Evolutionary conservation across 2,329 filamentous ascomycete species (phyloP), one percentile per base, ranked within the genome.

Genomic region (Bipolaris victoriae): DNA sequence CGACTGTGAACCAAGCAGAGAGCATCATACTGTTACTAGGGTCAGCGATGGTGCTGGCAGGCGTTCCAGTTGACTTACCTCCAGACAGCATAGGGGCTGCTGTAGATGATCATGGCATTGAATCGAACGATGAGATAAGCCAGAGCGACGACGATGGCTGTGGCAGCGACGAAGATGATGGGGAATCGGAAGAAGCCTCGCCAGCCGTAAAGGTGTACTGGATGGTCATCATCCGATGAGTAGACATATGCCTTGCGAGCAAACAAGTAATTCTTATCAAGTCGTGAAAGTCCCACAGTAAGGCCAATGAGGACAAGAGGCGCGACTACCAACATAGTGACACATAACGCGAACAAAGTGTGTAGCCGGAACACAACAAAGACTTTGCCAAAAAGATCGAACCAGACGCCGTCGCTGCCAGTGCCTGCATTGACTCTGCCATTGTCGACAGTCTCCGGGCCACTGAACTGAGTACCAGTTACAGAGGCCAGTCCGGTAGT

Each of bases 61-160:
- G 9, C 3, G 16, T 20, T 20, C 15, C 16, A 20, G 29, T 16
- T 41, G 22, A 66, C 67, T 41, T 69, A 78, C 75, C 74, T 77
- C 91, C 92, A 96, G 70, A 97, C 89, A 5, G 90, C 83, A 73
- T 95, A 98, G 46, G 88, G 84, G 67, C 90, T 96, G 77, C 91
- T 93, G 78, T 97, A 95, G n/a, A 95, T 81, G 67, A 98, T 92
- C 67, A 91, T 85, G 1, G 94, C 92, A 71, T 98, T 98, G 71
- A 94, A 79, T 75, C 95, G 96, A 36, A 86, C 85, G 40, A 96
- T 69, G 49, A 98, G 77, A 65, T 90, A 90, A 1, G 90, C 89
- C 16, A 91, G 81, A 0, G 86, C 90, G 22, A 96, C 75, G 0
- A 90, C 86, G n/a, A 90, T 79, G 0, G 83, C 87, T 1, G 84